Evolutionary conservation across 345 rosid species (phyloP).

Genomic region (Linum tenue): DNA sequence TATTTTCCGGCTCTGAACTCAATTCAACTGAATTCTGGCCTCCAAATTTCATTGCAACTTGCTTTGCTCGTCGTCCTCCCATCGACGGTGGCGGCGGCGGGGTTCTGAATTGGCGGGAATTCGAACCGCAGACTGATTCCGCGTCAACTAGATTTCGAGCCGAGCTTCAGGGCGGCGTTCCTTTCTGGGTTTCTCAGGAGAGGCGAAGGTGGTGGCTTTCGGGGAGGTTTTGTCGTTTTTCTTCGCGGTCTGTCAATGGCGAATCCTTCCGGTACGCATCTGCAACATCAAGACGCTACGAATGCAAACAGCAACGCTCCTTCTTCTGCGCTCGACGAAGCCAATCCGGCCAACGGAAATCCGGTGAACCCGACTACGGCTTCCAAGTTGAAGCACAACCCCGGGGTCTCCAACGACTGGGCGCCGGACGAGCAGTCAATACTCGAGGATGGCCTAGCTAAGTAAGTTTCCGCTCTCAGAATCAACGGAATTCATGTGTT

Average conservation of each 20-base stretch:
- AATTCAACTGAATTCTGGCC: too few relatives aligned
- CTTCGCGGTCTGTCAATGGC: constrained; percentile 25
- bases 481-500: too few relatives aligned
- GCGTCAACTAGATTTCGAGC: too few relatives aligned
- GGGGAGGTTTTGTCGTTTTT: neutral
- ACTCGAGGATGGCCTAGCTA: constrained; percentile 37
- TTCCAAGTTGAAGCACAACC: constrained; percentile 44
- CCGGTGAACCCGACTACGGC: constrained; percentile 19
- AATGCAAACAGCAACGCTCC: constrained; percentile 12
- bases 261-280: constrained; percentile 39
- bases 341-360: constrained; percentile 18
- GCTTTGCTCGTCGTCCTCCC: too few relatives aligned
- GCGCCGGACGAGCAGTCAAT: constrained; percentile 40
- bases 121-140: too few relatives aligned
- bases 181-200: too few relatives aligned
- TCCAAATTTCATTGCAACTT: too few relatives aligned
- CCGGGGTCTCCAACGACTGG: constrained; percentile 56
- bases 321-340: constrained; percentile 31
- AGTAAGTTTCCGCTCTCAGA: constrained; percentile 26
- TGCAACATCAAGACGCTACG: constrained; percentile 28
- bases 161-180: too few relatives aligned
- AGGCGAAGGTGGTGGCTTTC: too few relatives aligned
- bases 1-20: too few relatives aligned
- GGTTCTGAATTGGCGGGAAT: too few relatives aligned
- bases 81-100: too few relatives aligned